Evolutionary conservation across 257 asterid genomes (phyloP).

Genomic region (Buddleja alternifolia): DNA sequence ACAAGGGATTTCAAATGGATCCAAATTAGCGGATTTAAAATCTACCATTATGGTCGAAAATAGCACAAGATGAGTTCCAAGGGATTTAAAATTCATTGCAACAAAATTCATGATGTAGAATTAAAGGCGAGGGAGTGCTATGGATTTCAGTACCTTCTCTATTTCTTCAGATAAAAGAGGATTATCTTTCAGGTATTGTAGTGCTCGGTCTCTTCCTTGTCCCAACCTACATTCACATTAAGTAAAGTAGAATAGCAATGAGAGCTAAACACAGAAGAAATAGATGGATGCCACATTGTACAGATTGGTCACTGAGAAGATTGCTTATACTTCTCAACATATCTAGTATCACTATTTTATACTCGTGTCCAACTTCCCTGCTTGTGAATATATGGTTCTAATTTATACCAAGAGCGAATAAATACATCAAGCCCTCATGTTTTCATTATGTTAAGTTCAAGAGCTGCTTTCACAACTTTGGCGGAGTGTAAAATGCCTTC

Average conservation of each 20-base stretch:
- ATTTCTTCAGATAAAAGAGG: constrained; percentile 73
- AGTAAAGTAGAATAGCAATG: constrained; percentile 6
- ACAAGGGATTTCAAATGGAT: too few species aligned
- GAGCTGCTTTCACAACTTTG: neutral
- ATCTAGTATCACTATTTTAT: neutral
- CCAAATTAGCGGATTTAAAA: too few species aligned
- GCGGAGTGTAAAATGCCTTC: neutral
- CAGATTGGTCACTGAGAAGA: neutral
- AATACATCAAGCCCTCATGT: neutral
- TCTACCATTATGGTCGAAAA: too few species aligned
- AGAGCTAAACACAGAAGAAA: constrained; percentile 16
- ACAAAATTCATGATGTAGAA: constrained; percentile 2
- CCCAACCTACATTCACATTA: constrained; percentile 65
- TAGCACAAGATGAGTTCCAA: too few species aligned
- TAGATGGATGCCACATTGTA: neutral
- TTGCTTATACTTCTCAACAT: constrained; percentile 4
- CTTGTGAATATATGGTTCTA: neutral
- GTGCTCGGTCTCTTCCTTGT: constrained; percentile 94
- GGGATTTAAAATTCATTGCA: too few species aligned
- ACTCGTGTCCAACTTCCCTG: neutral
- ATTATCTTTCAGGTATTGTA: constrained; percentile 84
- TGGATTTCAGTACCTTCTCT: constrained; percentile 65
- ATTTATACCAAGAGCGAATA: neutral
- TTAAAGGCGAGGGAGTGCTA: neutral
- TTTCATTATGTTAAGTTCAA: neutral